phyloP scores from a whole-genome alignment of 306 rosid species.

The Glycyrrhiza uralensis region DNA sequence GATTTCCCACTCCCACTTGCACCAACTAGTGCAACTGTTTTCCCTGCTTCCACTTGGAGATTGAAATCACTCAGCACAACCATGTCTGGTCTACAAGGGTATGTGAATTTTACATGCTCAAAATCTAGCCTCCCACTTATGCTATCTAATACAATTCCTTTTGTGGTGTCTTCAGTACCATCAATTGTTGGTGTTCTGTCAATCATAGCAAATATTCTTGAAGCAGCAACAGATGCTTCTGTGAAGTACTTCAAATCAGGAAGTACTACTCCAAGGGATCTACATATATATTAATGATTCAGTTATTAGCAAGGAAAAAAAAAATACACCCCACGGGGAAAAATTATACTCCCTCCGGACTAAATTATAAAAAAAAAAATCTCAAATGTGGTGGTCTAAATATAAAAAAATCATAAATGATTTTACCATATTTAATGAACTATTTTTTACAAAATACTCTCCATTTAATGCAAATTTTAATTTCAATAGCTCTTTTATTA shows the following conservation, averaged over 20 bases:
- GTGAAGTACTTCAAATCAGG: conserved; percentile 92
- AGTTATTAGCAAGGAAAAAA: not conserved
- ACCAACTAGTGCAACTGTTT: conserved; percentile 86
- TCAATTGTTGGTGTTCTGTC: conserved; percentile 68
- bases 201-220: conserved; percentile 64
- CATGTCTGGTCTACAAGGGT: conserved; percentile 78
- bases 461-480: no score
- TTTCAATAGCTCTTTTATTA: no score
- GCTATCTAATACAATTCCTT: conserved; percentile 49
- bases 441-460: no score
- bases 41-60: conserved; percentile 77
- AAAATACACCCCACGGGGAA: not conserved
- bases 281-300: conserved; percentile 31
- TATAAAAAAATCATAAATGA: no score
- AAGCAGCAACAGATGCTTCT: conserved; percentile 77
- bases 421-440: no score
- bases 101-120: conserved; percentile 63
- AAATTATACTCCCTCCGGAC: no score
- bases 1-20: conserved; percentile 97
- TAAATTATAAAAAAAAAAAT: no score
- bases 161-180: conserved; percentile 55
- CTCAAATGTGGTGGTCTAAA: no score
- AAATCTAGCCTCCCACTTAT: conserved; percentile 64
- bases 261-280: conserved; percentile 90
- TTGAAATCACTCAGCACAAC: conserved; percentile 64